Evolutionary conservation across 306 rosid genomes (phyloP).

Genomic region (Dalbergia cochinchinensis): DNA sequence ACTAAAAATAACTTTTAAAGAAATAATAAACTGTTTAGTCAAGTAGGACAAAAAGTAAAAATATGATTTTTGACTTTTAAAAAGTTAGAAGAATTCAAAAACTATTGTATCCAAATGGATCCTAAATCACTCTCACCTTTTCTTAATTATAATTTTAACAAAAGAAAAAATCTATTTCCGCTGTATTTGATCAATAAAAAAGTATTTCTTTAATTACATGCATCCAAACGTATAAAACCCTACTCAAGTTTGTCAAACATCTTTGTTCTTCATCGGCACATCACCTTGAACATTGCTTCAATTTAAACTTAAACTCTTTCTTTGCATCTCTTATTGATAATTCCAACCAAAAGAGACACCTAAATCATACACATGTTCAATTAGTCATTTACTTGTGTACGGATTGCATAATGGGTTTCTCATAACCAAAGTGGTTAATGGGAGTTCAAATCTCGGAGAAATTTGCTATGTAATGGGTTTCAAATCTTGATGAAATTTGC

Average conservation of each 20-base stretch:
- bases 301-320: slow-evolving; percentile 34
- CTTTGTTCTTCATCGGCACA: slow-evolving; percentile 44
- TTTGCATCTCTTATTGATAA: slow-evolving; percentile 56
- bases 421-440: slow-evolving; percentile 58
- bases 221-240: not conserved
- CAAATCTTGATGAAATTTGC: slow-evolving; percentile 57
- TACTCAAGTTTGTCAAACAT: slow-evolving; percentile 36
- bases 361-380: slow-evolving; percentile 58
- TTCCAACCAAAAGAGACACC: slow-evolving; percentile 54
- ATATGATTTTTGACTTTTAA: too few species aligned
- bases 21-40: too few species aligned
- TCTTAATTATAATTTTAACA: too few species aligned
- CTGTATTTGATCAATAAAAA: too few species aligned
- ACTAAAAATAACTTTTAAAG: too few species aligned
- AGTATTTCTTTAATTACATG: too few species aligned
- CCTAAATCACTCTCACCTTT: too few species aligned
- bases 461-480: slow-evolving; percentile 52
- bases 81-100: too few species aligned
- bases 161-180: too few species aligned
- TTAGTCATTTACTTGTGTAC: slow-evolving; percentile 38
- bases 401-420: slow-evolving; percentile 60
- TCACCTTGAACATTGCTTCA: slow-evolving; percentile 18
- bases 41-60: too few species aligned
- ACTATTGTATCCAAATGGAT: too few species aligned
- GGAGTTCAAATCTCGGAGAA: slow-evolving; percentile 52